phyloP scores from a whole-genome alignment of 176 grass and related monocot species.

The Cymbopogon citratus region DNA sequence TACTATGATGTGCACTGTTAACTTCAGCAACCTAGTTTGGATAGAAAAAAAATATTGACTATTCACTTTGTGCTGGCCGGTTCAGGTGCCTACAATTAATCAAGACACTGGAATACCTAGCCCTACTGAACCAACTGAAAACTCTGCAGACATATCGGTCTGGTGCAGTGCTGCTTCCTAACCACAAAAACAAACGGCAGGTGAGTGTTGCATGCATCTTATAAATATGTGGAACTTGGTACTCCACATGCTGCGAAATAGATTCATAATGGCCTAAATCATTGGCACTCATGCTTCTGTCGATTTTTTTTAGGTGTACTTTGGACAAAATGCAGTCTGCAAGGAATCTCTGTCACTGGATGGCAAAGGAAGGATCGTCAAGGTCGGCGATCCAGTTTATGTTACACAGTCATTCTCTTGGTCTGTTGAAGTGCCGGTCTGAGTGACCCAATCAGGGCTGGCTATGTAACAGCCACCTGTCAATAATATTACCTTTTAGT shows the following conservation, averaged over 20 bases:
- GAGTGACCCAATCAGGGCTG: slow-evolving; percentile 28
- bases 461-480: not conserved
- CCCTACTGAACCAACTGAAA: slow-evolving; percentile 54
- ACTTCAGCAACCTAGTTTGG: not conserved
- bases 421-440: slow-evolving; percentile 44
- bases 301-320: slow-evolving; percentile 47
- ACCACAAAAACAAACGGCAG: slow-evolving; percentile 50
- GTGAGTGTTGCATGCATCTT: slow-evolving; percentile 19
- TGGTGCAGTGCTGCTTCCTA: slow-evolving; percentile 45
- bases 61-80: not conserved
- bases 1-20: not conserved
- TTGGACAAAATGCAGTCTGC: slow-evolving; percentile 84
- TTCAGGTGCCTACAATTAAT: slow-evolving; percentile 67
- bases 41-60: not conserved
- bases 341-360: slow-evolving; percentile 46
- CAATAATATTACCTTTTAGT: no score
- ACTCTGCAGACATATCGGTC: slow-evolving; percentile 68
- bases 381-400: slow-evolving; percentile 59
- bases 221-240: not conserved
- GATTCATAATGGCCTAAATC: not conserved
- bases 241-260: not conserved
- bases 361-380: slow-evolving; percentile 40
- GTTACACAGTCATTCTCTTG: slow-evolving; percentile 44
- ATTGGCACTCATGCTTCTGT: not conserved
- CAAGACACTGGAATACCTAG: slow-evolving; percentile 58